Evolutionary conservation across 106 monocot genomes (phyloP).

Genomic region (Dioscorea dumetorum): DNA sequence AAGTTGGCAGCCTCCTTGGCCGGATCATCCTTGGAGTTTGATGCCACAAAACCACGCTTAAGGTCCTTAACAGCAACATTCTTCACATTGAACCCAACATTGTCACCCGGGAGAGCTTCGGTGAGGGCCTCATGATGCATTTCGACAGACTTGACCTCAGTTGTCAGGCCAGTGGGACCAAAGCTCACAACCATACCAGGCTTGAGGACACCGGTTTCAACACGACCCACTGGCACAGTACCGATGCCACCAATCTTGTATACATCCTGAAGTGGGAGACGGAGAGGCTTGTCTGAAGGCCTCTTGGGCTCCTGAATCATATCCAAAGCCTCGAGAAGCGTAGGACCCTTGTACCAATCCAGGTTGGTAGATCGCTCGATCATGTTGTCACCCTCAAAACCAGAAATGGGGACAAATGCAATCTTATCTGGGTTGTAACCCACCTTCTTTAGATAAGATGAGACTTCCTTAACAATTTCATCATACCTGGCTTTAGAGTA

Average conservation of each 20-base stretch:
- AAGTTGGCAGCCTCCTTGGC: conserved; percentile 26
- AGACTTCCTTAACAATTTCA: conserved; percentile 24
- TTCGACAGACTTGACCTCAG: conserved; percentile 23
- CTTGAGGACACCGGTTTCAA: conserved; percentile 18
- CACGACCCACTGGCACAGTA: conserved; percentile 16
- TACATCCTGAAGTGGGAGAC: conserved; percentile 25
- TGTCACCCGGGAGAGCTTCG: conserved; percentile 22
- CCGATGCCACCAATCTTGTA: conserved; percentile 26
- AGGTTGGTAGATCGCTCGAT: conserved; percentile 27
- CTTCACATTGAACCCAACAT: conserved; percentile 22
- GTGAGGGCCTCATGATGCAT: conserved; percentile 19
- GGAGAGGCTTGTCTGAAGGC: conserved; percentile 19
- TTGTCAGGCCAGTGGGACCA: conserved; percentile 14
- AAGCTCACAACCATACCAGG: conserved; percentile 22
- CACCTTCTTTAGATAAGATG: conserved; percentile 24
- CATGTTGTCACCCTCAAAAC: conserved; percentile 24
- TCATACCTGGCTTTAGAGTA: conserved; percentile 26
- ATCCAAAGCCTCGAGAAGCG: conserved; percentile 20
- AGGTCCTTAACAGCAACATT: conserved; percentile 26
- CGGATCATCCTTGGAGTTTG: conserved; percentile 19
- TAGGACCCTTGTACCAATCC: conserved; percentile 25
- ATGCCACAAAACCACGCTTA: conserved; percentile 21
- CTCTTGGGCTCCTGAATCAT: conserved; percentile 19
- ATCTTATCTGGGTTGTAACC: conserved; percentile 24
- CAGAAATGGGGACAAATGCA: conserved; percentile 22